Percentiles rank a stretch among this genome's conserved stretches.
phyloP scores from a whole-genome alignment of 345 rosid species.

The Brassica rapa region DNA sequence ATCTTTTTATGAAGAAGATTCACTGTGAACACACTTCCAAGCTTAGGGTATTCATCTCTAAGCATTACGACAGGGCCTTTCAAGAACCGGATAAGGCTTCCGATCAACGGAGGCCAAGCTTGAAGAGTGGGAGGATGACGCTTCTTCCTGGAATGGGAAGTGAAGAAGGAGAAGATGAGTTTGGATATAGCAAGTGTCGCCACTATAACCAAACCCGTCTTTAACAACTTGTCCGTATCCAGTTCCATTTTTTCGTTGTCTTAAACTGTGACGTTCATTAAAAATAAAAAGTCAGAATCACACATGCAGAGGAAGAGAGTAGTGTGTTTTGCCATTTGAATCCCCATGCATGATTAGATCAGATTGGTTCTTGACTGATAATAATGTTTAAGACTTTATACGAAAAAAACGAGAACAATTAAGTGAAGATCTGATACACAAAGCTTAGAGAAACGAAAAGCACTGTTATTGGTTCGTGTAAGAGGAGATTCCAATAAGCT shows the following conservation, averaged over 20 bases:
- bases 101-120: constrained; percentile 63
- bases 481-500: no score
- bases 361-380: neutral
- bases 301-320: neutral
- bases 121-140: constrained; percentile 76
- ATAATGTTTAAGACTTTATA: neutral
- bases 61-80: constrained; percentile 76
- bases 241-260: constrained; percentile 18
- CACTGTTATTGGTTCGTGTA: neutral
- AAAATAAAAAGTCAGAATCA: neutral
- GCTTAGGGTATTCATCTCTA: constrained; percentile 80
- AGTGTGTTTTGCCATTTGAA: neutral
- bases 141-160: constrained; percentile 59
- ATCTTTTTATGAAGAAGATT: constrained; percentile 69
- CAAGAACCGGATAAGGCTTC: constrained; percentile 50
- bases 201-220: constrained; percentile 56
- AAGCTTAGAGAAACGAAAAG: neutral
- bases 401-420: neutral
- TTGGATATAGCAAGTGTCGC: constrained; percentile 77
- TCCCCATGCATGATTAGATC: neutral
- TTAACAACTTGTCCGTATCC: constrained; percentile 57
- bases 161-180: constrained; percentile 59
- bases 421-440: neutral
- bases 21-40: constrained; percentile 88
- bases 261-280: constrained; percentile 2